Base-by-base conservation (phyloP, 495 filamentous ascomycete species). In the Penicillium roqueforti region DNA sequence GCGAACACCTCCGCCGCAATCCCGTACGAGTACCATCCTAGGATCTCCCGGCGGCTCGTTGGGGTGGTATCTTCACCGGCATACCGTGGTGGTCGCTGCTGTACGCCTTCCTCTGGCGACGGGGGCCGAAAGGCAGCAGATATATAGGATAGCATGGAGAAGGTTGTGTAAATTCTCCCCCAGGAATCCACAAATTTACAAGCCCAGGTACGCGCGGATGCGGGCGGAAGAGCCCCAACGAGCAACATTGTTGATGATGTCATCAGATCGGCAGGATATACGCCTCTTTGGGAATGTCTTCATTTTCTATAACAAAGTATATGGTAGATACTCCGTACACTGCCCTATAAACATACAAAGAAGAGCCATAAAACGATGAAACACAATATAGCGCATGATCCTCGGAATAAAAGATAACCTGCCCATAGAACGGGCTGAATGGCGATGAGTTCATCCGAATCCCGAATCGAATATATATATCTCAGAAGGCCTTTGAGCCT, bases 1-100 rank as follows among this genome's bases (percentile, higher is more conserved):
- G 92, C 89, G 67, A 95, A 96, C 34, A 93, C 89, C 66, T 96
- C 91, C 14, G 90, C 88, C 19, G 91, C 91, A 72, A 92, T 92
- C 26, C 83, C 88, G 67, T 96, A 95, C 31, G 86, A 82, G 68
- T 95, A 96, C 88, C 91, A 96, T 54, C 91, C 91, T 42, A 79
- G 75, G 28, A 95, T 80, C 74, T 96, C 91, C 57, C 87, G 87
- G 53, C 67, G 72, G 66, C 84, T 89, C 18, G 91, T 95, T 52
- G 86, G 78, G 20, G 88, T 83, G 11, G 86, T 90, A 68, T 96
- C 91, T 67, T 96, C 89, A 52, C 85, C 88, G 22, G 74, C 75
- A 68, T 92, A 96, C 14, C 73, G 69, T 14, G 76, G 76, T 36
- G 63, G 57, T 49, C 68, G 74, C 37, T 67, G 67, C 40, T 59